Base-by-base conservation (phyloP, 176 grass and related monocot species). In the Aegilops sharonensis region DNA sequence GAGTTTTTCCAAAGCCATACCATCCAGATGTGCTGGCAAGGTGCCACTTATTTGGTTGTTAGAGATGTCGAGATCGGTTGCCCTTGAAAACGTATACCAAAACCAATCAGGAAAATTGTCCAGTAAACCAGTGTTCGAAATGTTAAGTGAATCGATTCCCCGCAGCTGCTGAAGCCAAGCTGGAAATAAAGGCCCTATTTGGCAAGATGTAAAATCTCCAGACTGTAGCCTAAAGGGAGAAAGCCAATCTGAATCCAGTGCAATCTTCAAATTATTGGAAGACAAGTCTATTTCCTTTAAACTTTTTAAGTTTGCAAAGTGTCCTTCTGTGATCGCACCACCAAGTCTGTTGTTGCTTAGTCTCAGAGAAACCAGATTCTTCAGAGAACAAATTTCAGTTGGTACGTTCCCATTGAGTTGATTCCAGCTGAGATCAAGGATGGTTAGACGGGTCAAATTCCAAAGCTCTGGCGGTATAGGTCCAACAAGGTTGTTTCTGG, bases 41-140 rank as follows among this genome's bases (percentile, higher is more conserved):
- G 37, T 79, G 14, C 85, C 85, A 27, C 48, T 80, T 29, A 91
- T 87, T 68, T 75, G 27, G 39, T 91, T 91, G 17, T 84, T 40
- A 18, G 85, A 91, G 6, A 86, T 77, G 68, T 86, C 78, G 23
- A 90, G 47, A 86, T 21, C 9, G 15, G 11, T 27, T 23, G 27
- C 21, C 9, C 70, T 4, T 42, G 83, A 82, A 39, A 69, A 42
- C 12, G 37, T 31, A 47, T 56, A 7, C 78, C 88, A 90, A 48
- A 90, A 86, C 83, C 78, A 90, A 50, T 67, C 42, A 25, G 88
- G 88, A 21, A 90, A 5, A 11, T 27, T 61, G 5, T 23, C 79
- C 14, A 9, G 18, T 32, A 90, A 52, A 15, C 15, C 2, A 2
- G 84, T 83, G 54, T 24, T 78, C 10, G 64, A 78, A 30, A 90